phyloP scores from a whole-genome alignment of 2,329 filamentous ascomycete genomes.

The Onygenales sp. region DNA sequence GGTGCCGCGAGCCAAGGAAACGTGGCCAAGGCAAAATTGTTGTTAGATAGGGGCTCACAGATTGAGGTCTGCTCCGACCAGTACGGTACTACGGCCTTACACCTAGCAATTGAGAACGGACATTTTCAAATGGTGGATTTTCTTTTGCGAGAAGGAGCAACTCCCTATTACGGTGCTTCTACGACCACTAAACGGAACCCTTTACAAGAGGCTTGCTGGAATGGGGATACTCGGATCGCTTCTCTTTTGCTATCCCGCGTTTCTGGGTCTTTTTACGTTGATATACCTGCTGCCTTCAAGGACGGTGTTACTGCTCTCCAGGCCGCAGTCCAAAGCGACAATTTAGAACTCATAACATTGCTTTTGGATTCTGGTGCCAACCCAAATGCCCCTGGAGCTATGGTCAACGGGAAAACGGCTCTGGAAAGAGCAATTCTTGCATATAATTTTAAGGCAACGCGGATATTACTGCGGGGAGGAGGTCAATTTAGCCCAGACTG shows the following conservation, averaged over 20 bases:
- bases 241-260: not conserved
- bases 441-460: not conserved
- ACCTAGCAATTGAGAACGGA: conserved; percentile 6
- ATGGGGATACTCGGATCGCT: not conserved
- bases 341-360: conserved; percentile 2
- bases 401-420: conserved; percentile 6
- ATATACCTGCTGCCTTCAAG: conserved; percentile 3
- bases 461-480: not conserved
- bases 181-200: not conserved
- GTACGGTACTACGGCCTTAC: conserved; percentile 8
- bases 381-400: conserved; percentile 6
- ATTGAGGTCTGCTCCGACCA: conserved; percentile 3
- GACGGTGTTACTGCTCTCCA: conserved; percentile 7
- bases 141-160: not conserved
- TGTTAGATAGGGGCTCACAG: not conserved
- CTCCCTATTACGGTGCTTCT: conserved; percentile 4
- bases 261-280: conserved; percentile 7
- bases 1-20: conserved; percentile 1
- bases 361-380: conserved; percentile 8
- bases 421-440: conserved; percentile 9
- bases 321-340: conserved; percentile 1
- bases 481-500: not conserved
- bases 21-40: not conserved
- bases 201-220: conserved; percentile 3
- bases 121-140: conserved; percentile 3